Base-by-base conservation (phyloP, 2,329 filamentous ascomycete genomes). In the Penicillium digitatum region DNA sequence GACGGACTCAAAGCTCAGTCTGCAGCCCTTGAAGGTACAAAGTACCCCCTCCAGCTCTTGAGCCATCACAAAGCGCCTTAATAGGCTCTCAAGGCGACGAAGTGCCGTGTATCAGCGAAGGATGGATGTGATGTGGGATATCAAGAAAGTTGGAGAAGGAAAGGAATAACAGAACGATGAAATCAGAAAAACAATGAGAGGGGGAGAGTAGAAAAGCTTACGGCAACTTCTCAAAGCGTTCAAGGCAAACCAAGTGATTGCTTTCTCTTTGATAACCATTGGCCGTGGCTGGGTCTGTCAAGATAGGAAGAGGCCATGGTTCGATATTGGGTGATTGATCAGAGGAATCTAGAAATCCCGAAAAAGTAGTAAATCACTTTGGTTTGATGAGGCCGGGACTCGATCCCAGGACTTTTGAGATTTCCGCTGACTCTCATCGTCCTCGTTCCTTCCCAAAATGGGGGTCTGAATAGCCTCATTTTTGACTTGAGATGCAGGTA, bases 11-110 rank as follows among this genome's bases (percentile, higher is more conserved):
- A 85, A 85, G 18, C 63, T 68, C 37, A 70, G 65, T 22, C 63
- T 57, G 70, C 82, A 85, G 47, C 73, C 65, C 3, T 67, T 47
- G 55, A 75, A 81, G 8, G 75, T 77, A 68, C 81, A 82, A 18
- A 58, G 68, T 57, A 77, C 69, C 8, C 22, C 24, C n/a, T 35
- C 38, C 1, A 27, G 5, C 4, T 48, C 44, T 48, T 40, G 38
- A 4, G 51, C 38, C 51, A 54, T 54, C 3, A n/a, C 6, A 8
- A 48, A 22, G 10, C 20, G 14, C 22, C 3, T 38, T 22, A 9
- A 22, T 18, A 8, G n/a, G 18, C 5, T 3, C 14, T 22, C 7
- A 8, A 20, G 18, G 5, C 10, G 43, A 45, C 24, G 18, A 22
- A 45, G 5, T 45, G 43, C n/a, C 18, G 12, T 12, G 18, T 31